A percentile compares a stretch with the other conserved stretches of the same genome.
These are phyloP conservation scores for Bauhinia variegata DNA, from an alignment of 306 rosid genomes.

Conservation along the genomic window DNA sequence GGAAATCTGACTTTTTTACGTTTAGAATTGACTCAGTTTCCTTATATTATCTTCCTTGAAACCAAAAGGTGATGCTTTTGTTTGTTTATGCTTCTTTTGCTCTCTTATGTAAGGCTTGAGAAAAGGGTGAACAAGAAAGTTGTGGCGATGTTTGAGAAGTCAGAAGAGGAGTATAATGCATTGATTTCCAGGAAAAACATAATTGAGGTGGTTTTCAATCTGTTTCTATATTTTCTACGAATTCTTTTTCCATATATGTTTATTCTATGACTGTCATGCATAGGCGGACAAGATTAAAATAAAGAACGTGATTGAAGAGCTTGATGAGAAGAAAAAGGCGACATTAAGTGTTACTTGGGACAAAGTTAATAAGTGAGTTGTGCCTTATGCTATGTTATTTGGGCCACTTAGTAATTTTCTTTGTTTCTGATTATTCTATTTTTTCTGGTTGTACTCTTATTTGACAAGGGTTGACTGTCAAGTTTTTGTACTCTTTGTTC, in stretches of 20 bases:
- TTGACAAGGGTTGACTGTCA: constrained; percentile 18
- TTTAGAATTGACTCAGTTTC: constrained; percentile 21
- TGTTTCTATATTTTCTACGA: constrained; percentile 16
- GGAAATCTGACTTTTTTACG: constrained; percentile 18
- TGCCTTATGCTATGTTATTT: constrained; percentile 14
- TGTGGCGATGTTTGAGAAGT: constrained; percentile 99
- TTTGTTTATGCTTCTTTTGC: constrained; percentile 27
- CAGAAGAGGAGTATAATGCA: constrained; percentile 96
- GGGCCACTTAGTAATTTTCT: constrained; percentile 25
- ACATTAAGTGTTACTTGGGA: constrained; percentile 90
- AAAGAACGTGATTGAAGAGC: constrained; percentile 94
- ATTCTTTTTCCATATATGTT: constrained; percentile 38
- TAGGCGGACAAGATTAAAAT: constrained; percentile 95
- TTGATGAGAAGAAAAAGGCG: constrained; percentile 98
- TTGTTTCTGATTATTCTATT: constrained; percentile 12
- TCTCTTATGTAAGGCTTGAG: constrained; percentile 72
- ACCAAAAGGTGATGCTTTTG: constrained; percentile 23
- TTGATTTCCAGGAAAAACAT: constrained; percentile 93
- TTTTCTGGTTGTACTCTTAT: constrained; percentile 12
- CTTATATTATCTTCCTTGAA: constrained; percentile 23
- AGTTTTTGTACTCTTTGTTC: constrained; percentile 28
- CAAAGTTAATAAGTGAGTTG: constrained; percentile 77
- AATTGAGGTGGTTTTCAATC: constrained; percentile 71
- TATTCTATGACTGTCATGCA: constrained; percentile 34
- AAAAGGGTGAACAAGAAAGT: constrained; percentile 99